Evolutionary conservation across 441 rosid species (phyloP), one percentile per base, ranked within the genome.

Genomic region (Heliophila coronopifolia): DNA sequence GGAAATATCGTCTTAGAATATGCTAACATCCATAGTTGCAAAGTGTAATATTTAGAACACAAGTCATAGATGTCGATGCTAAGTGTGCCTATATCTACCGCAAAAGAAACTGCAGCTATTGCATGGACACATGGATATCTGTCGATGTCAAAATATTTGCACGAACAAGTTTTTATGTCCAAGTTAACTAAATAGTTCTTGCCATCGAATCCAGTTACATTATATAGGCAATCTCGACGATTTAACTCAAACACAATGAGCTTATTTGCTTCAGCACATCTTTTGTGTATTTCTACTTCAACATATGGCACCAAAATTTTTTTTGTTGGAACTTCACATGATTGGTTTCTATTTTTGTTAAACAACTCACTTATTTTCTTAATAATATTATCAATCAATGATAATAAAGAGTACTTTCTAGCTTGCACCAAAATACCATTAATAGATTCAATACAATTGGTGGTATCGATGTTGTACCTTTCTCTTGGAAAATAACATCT

Each of bases 61-160:
- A 25, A 6, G 0, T 25, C 28, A 25, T 23, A 3, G 1, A 23
- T 1, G 7, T 6, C 6, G 2, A 25, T 26, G n/a, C 8, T 6
- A 0, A 3, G 9, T 6, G 1, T 23, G 1, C 5, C 6, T 8
- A 0, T 7, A 2, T 26, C 7, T 1, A 1, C 8, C 0, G 0
- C 1, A 26, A 26, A 3, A 27, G 9, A 3, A 9, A 11, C 32
- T 9, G 10, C 32, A 9, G 9, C 32, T 27, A 27, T 27, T 9
- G 10, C 11, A 27, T 27, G 9, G 9, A 1, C 32, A 27, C 32
- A 27, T 3, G 9, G 8, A 9, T 27, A 27, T 3, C 9, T 7
- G 3, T 27, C 11, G 9, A n/a, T n/a, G n/a, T 28, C 32, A 23
- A 23, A 23, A 23, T 23, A 7, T 7, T 23, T 23, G 25, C 25